phyloP scores from a whole-genome alignment of 1,139 yeast species.

The Nakaseomyces delphensis region DNA sequence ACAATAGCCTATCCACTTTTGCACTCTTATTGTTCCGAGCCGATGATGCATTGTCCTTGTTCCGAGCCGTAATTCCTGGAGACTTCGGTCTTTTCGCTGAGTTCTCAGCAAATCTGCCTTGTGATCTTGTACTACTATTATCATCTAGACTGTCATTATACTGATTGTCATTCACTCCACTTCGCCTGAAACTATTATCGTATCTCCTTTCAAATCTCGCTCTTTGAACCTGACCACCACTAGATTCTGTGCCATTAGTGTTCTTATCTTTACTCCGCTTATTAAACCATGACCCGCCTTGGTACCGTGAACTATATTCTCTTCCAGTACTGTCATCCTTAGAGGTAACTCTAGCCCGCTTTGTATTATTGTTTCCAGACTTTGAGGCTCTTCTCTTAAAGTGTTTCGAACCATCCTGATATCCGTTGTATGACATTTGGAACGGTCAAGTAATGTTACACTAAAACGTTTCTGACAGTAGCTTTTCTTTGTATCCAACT shows the following conservation, averaged over 20 bases:
- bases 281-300: conserved; percentile 2
- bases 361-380: not conserved
- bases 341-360: not conserved
- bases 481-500: too few species aligned
- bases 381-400: conserved; percentile 4
- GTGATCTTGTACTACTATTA: not conserved
- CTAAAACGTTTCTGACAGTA: too few species aligned
- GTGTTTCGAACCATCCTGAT: conserved; percentile 4
- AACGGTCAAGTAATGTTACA: not conserved
- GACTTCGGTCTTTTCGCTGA: not conserved
- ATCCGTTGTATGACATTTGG: conserved; percentile 2
- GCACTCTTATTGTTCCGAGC: not conserved
- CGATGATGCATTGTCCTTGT: not conserved
- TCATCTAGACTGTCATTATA: not conserved
- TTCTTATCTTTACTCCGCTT: not conserved
- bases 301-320: conserved; percentile 1
- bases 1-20: conserved; percentile 4
- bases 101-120: not conserved
- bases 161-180: not conserved
- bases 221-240: not conserved
- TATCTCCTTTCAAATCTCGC: not conserved
- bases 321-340: not conserved
- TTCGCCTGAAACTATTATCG: not conserved
- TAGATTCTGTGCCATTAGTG: not conserved
- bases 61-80: not conserved